A percentile compares a stretch with the other conserved stretches of the same genome.
These are phyloP conservation scores for Solanum corneliomulleri DNA, from an alignment of 257 asterid genomes.

Conservation along the genomic window DNA sequence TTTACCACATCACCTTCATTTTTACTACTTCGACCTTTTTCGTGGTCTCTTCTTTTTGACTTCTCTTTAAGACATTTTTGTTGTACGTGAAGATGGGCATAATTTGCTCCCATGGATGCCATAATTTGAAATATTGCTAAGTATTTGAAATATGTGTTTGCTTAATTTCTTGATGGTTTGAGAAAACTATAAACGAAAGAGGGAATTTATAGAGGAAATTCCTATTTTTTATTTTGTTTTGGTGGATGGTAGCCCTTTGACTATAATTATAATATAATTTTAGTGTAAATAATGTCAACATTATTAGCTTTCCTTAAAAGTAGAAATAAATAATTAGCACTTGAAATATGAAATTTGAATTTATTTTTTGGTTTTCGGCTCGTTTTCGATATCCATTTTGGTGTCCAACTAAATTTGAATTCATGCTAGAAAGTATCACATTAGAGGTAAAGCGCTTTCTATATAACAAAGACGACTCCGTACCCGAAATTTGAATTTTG, in stretches of 20 bases:
- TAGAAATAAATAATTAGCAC: not conserved
- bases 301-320: not conserved
- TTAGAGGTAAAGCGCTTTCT: too few species aligned
- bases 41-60: conserved; percentile 22
- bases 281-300: not conserved
- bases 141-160: not conserved
- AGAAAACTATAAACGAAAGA: not conserved
- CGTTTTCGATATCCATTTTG: too few species aligned
- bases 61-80: conserved; percentile 26
- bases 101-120: conserved; percentile 43
- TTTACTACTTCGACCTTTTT: conserved; percentile 1
- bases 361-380: not conserved
- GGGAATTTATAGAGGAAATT: conserved; percentile 22
- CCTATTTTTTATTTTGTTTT: not conserved
- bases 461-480: too few species aligned
- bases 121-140: not conserved
- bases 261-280: not conserved
- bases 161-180: not conserved
- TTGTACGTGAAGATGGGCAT: conserved; percentile 23
- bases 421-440: fast-evolving
- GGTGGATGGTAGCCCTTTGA: not conserved
- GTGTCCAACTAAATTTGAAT: too few species aligned
- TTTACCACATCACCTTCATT: not conserved
- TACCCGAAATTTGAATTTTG: not conserved
- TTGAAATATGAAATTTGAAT: not conserved